A percentile compares a stretch with the other conserved stretches of the same genome.
Evolutionary conservation across 179 eudicot species (phyloP).

Genomic region (Beta lomatogona): DNA sequence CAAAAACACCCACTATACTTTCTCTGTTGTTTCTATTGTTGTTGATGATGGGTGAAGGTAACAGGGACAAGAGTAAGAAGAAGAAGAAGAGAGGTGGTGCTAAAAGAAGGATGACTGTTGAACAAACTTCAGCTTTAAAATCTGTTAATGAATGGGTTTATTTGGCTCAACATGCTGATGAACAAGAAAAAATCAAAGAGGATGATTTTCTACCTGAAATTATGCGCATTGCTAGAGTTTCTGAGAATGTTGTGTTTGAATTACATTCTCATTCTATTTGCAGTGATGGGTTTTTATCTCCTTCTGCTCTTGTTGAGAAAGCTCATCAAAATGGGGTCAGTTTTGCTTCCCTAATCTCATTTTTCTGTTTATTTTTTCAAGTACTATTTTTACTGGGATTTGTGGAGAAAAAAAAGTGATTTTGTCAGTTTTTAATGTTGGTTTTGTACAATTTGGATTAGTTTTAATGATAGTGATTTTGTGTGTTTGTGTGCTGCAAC

Average conservation of each 20-base stretch:
- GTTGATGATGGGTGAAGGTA: constrained; percentile 19
- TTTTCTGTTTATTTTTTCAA: background rate
- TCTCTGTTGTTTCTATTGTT: too few relatives aligned
- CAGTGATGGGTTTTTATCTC: constrained; percentile 93
- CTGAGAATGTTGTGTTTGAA: constrained; percentile 75
- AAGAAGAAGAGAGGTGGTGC: constrained; percentile 78
- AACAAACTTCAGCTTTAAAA: constrained; percentile 67
- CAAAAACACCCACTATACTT: background rate
- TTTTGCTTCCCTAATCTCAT: background rate
- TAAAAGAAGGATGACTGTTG: constrained; percentile 67
- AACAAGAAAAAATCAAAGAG: background rate
- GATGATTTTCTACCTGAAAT: constrained; percentile 58
- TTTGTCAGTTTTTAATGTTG: background rate
- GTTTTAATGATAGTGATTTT: background rate
- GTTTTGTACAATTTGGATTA: background rate
- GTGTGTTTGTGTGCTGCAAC: background rate
- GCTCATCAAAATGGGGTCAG: constrained; percentile 92
- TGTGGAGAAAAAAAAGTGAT: background rate
- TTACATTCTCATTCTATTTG: constrained; percentile 86
- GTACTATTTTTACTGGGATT: background rate
- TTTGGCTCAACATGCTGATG: constrained; percentile 26
- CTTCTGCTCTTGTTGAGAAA: constrained; percentile 85
- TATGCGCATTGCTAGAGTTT: constrained; percentile 37
- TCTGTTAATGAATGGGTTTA: constrained; percentile 80
- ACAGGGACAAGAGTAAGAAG: constrained; percentile 51